A percentile compares a stretch with the other conserved stretches of the same genome.
Conservation (phyloP, 1,139 yeast genomes). For the Spencermartinsiella ligniputridi region DNA sequence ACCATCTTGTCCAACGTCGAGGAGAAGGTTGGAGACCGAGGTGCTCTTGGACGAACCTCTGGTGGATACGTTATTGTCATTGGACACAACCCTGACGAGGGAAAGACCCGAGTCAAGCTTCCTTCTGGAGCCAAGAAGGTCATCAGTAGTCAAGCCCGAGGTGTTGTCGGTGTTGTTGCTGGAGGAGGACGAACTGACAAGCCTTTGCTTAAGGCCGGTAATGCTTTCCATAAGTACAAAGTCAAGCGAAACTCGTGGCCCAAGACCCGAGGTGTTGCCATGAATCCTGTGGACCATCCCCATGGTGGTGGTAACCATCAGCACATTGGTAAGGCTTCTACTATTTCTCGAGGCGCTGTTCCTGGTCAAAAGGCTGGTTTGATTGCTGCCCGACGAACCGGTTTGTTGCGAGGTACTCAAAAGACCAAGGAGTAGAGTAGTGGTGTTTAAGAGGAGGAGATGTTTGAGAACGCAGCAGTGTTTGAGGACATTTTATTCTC, state of each 20-base stretch:
- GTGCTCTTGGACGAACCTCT: slow-evolving; percentile 98
- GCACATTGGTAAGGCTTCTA: slow-evolving; percentile 99
- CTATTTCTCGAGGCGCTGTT: slow-evolving; percentile 99
- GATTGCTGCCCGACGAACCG: slow-evolving; percentile 99
- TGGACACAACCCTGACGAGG: slow-evolving; percentile 99
- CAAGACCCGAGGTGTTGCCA: slow-evolving; percentile 99
- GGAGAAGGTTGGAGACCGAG: slow-evolving; percentile 99
- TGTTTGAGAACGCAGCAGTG: too few species aligned
- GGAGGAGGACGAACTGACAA: slow-evolving; percentile 99
- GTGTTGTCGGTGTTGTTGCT: slow-evolving; percentile 99
- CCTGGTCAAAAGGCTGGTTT: slow-evolving; percentile 99
- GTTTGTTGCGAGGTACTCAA: slow-evolving; percentile 99
- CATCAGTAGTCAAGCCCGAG: slow-evolving; percentile 93
- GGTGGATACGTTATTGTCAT: slow-evolving; percentile 99
- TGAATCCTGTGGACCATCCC: slow-evolving; percentile 99
- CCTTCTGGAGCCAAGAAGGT: slow-evolving; percentile 99
- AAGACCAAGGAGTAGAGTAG: slow-evolving; percentile 72
- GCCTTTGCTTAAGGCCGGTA: slow-evolving; percentile 99
- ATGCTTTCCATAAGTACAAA: slow-evolving; percentile 99
- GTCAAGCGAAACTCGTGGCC: slow-evolving; percentile 99
- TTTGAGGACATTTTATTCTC: too few species aligned
- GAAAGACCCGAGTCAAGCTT: slow-evolving; percentile 97
- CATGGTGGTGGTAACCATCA: slow-evolving; percentile 99
- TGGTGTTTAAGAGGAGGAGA: too few species aligned
- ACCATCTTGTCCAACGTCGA: slow-evolving; percentile 97